Percentiles rank a stretch among this genome's conserved stretches.
Evolutionary conservation across 257 asterid species (phyloP).

Genomic region (Pogostemon cablin): DNA sequence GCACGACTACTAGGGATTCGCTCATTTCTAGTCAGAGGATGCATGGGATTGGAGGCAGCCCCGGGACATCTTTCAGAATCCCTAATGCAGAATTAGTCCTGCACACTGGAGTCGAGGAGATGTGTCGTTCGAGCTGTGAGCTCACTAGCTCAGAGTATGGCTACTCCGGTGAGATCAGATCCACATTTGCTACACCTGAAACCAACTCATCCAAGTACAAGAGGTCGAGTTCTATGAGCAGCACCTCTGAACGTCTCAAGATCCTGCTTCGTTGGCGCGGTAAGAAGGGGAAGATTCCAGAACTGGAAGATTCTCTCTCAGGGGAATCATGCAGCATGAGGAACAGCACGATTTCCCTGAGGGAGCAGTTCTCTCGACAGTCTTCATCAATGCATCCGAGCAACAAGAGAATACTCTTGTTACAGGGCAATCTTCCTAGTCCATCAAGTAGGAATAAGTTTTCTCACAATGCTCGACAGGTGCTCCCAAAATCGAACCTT

Average conservation of each 20-base stretch:
- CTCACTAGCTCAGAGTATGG: conserved; percentile 42
- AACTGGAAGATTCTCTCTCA: conserved; percentile 43
- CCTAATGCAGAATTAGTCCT: conserved; percentile 76
- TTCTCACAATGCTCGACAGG: conserved; percentile 55
- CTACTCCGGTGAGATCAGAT: conserved; percentile 58
- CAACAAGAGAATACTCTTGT: conserved; percentile 53
- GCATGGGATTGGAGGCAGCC: conserved; percentile 72
- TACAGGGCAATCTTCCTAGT: conserved; percentile 45
- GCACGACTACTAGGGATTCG: conserved; percentile 39
- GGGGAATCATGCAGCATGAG: conserved; percentile 37
- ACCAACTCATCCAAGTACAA: conserved; percentile 36
- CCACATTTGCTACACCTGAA: conserved; percentile 34
- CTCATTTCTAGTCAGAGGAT: conserved; percentile 53
- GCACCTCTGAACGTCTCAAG: conserved; percentile 52
- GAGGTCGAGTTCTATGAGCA: conserved; percentile 45
- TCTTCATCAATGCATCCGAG: conserved; percentile 42
- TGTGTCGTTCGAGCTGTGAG: conserved; percentile 40
- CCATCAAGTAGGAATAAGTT: conserved; percentile 59
- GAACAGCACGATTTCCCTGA: conserved; percentile 52
- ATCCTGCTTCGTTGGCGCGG: conserved; percentile 51
- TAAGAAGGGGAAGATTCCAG: conserved; percentile 28
- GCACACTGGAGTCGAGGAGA: conserved; percentile 55
- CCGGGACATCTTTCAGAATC: conserved; percentile 81
- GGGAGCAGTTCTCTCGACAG: conserved; percentile 48
- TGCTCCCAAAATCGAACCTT: conserved; percentile 48